Percentiles rank a stretch among this genome's conserved stretches.
Evolutionary conservation across 495 filamentous ascomycete species (phyloP).

Genomic region (Amphirosellinia nigrospora): DNA sequence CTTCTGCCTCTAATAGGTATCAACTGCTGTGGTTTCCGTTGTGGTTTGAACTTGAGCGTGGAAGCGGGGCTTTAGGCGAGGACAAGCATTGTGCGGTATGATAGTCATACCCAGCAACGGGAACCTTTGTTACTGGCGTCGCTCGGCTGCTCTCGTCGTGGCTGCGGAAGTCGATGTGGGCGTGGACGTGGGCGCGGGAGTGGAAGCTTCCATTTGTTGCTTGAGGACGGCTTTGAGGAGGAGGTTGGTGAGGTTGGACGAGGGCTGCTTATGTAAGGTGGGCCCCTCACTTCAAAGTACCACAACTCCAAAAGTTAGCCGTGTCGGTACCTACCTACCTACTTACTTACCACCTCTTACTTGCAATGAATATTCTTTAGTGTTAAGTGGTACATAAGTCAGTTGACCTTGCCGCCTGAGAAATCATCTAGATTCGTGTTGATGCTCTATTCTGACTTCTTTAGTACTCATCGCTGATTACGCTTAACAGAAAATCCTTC

Average conservation of each 20-base stretch:
- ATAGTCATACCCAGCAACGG: slow-evolving; percentile 5
- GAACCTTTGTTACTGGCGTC: background rate
- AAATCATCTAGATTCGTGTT: background rate
- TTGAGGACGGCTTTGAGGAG: too few relatives aligned
- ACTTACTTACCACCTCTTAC: too few relatives aligned
- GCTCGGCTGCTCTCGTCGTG: slow-evolving; percentile 5
- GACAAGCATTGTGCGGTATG: background rate
- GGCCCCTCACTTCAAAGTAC: background rate
- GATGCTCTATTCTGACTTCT: background rate
- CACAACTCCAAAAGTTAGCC: background rate
- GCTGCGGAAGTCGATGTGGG: background rate
- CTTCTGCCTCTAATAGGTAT: background rate
- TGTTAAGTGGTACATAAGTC: background rate
- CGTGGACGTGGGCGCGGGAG: background rate
- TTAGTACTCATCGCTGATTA: background rate
- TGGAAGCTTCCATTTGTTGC: background rate
- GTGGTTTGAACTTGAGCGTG: background rate
- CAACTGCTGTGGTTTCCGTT: background rate
- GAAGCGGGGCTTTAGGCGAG: background rate
- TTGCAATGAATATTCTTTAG: too few relatives aligned
- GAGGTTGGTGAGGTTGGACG: slow-evolving; percentile 16
- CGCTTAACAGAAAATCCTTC: background rate
- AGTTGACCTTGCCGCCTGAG: background rate
- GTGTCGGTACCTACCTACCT: background rate
- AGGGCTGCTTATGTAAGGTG: background rate